Percentiles rank a stretch among this genome's conserved stretches.
phyloP scores from a whole-genome alignment of 495 filamentous ascomycete species.

The Xylaria scruposa region DNA sequence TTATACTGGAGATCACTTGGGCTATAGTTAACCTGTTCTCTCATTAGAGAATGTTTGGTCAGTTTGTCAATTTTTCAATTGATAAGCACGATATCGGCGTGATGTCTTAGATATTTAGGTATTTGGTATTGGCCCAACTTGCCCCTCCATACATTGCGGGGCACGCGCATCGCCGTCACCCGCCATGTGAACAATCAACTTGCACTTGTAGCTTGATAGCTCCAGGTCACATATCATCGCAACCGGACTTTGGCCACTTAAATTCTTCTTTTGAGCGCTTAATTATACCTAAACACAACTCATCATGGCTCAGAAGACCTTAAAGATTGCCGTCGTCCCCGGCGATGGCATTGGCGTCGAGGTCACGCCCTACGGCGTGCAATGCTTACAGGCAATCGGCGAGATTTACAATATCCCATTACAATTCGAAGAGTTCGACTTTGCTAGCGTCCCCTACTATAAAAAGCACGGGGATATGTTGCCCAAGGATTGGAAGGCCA shows the following conservation, averaged over 20 bases:
- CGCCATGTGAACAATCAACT: neutral
- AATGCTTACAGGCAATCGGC: slow-evolving; percentile 36
- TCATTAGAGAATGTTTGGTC: no score
- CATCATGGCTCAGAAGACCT: slow-evolving; percentile 17
- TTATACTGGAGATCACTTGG: no score
- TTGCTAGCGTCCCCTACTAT: slow-evolving; percentile 40
- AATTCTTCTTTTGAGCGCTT: neutral
- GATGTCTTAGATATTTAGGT: neutral
- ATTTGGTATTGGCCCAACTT: neutral
- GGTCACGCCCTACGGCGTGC: slow-evolving; percentile 41
- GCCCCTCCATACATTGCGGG: neutral
- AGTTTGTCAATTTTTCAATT: neutral
- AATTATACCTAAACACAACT: neutral
- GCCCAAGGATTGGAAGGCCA: slow-evolving; percentile 40
- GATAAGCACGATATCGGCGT: neutral
- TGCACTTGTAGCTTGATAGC: neutral
- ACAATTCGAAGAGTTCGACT: slow-evolving; percentile 40
- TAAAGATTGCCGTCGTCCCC: slow-evolving; percentile 44
- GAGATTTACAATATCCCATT: slow-evolving; percentile 36
- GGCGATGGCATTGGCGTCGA: slow-evolving; percentile 45
- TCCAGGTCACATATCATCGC: neutral
- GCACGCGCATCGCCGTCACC: neutral
- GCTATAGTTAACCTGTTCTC: no score
- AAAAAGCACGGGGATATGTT: slow-evolving; percentile 42
- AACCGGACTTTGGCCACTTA: neutral